A percentile compares a stretch with the other conserved stretches of the same genome.
These are phyloP conservation scores for Aspergillus terreus DNA, from an alignment of 2,329 filamentous ascomycete species.

Conservation along the genomic window DNA sequence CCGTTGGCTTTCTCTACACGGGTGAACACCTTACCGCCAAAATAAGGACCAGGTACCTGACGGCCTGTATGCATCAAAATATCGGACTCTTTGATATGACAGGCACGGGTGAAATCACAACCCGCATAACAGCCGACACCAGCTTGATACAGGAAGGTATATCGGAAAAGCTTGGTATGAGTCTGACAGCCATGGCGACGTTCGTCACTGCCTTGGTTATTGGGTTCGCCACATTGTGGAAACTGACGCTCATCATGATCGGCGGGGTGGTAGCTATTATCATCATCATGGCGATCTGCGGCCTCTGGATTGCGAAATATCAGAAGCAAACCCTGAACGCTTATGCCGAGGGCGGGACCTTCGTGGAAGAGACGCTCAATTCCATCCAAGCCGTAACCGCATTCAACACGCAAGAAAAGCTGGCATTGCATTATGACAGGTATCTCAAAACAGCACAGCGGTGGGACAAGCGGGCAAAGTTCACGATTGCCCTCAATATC, in stretches of 20 bases:
- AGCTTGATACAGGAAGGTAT: constrained; percentile 39
- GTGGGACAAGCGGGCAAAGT: not conserved
- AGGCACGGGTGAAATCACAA: not conserved
- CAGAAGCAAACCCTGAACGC: constrained; percentile 29
- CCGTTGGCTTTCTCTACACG: not conserved
- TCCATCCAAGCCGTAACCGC: constrained; percentile 47
- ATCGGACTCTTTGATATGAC: constrained; percentile 3
- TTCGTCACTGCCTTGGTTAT: constrained; percentile 41
- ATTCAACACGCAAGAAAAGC: constrained; percentile 25
- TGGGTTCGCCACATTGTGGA: constrained; percentile 41
- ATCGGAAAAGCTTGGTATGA: constrained; percentile 35
- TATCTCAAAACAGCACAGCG: not conserved
- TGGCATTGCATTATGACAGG: not conserved
- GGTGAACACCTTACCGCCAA: not conserved
- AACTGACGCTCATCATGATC: constrained; percentile 44
- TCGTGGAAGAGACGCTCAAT: constrained; percentile 48
- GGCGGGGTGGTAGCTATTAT: constrained; percentile 45
- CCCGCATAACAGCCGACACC: constrained; percentile 23
- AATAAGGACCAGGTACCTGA: not conserved
- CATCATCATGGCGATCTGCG: constrained; percentile 19
- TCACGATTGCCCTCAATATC: not conserved
- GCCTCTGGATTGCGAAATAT: constrained; percentile 18
- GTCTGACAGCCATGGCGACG: constrained; percentile 31
- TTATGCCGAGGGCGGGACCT: constrained; percentile 43
- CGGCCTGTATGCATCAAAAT: constrained; percentile 2